Base-by-base conservation (phyloP, 768 basidiomycete genomes). In the Suillus subluteus region DNA sequence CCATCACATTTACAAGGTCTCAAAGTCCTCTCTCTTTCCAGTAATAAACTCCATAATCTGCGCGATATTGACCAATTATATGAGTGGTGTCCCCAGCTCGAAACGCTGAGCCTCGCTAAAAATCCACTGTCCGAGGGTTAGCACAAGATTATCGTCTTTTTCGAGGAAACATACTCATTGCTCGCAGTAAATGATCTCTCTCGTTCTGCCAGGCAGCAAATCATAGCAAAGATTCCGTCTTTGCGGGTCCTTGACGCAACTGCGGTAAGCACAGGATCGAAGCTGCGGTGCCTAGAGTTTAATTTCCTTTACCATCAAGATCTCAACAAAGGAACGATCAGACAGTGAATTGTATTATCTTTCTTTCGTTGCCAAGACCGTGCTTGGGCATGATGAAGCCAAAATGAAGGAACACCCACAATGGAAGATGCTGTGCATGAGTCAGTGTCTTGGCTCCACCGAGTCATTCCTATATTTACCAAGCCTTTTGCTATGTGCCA, bases 271-370 rank as follows among this genome's bases (percentile, higher is more conserved):
- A 65, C 66, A 38, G 46, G 48, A 48, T 23, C 37, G n/a, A 67
- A 61, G 65, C 37, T 58, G 40, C 56, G 67, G 55, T 62, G 46
- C 59, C 54, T 41, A 62, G 46, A 48, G 71, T 74, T 44, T 73
- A 30, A 59, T 48, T 55, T 54, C 44, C 32, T 35, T 38, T 58
- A 21, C 12, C 35, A n/a, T 63, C 67, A 69, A 95, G 92, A 86
- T 96, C 55, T 85, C 89, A 11, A 69, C 74, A 11, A 87, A 84
- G 69, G 92, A 95, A 74, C 84, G 95, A 48, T 80, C 78, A n/a
- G 95, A 96, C 72, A 87, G 88, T 59, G 95, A 97, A 76, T 74
- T 94, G 32, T 92, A 92, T 74, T 97, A 95, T 78, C 82, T 95
- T 59, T 90, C 91, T 13, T 81, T 83, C 68, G 79, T 94, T 68